Evolutionary conservation across 805 yeast species (phyloP), one percentile per base, ranked within the genome.

Genomic region (Saccharomycopsis babjevae): DNA sequence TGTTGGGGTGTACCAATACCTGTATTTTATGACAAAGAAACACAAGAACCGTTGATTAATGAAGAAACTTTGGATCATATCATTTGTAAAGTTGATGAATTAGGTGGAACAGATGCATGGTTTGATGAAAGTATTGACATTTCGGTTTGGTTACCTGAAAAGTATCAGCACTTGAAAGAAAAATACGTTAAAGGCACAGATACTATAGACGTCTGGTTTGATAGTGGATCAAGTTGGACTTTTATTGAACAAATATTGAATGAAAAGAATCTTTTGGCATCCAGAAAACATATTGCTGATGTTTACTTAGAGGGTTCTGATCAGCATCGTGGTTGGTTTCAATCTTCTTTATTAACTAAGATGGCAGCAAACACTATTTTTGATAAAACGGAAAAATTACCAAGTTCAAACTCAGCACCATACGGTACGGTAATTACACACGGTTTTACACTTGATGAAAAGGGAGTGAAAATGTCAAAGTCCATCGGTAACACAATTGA

Each of bases 161-260:
- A 72, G 1, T 74, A 76, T 59, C 71, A 76, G 30, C 71, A 67
- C 18, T 68, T 74, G 34, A 85, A 83, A 0, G 60, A 67, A 1
- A 67, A 75, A 1, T 87, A 78, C 64, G 68, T 69, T 28, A 86
- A 89, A 67, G 93, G 97, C 0, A 80, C 77, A 54, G 99, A 94
- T 67, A 94, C 99, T 0, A 88, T 94, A 91, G 99, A 94, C 73
- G 99, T 94, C 20, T 94, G 99, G 99, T 93, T 94, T 74, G 99
- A 94, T 72, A 88, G 96, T 46, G 99, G 99, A 0, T 83, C 96
- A 0, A 85, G 94, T 39, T 94, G 99, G 98, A 76, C 78, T 57
- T 73, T 77, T 39, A 63, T 61, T 22, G 62, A 59, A 36, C 46
- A 58, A n/a, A 16, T 57, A 10, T 32, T 62, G 34, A 39, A 18